Evolutionary conservation across 768 basidiomycete genomes (phyloP), one percentile per base, ranked within the genome.

Genomic region (Tylopilus balloui): DNA sequence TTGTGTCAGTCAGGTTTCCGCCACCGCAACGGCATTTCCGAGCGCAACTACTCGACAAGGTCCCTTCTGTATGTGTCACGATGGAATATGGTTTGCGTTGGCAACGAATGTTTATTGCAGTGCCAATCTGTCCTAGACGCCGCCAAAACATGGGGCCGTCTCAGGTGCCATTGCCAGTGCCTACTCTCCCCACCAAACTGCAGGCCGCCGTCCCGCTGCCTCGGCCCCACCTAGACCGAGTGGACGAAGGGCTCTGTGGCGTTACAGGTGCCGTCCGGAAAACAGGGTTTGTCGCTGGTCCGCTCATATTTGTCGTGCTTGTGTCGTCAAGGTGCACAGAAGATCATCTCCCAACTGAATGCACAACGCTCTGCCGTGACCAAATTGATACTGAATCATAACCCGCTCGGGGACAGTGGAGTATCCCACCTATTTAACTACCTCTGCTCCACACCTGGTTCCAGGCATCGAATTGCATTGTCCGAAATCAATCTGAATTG

Each of bases 381-480:
- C 25, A 78, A 74, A 54, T 69, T 86, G 27, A 67, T 76, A 17
- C 55, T 85, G 20, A 76, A 78, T 11, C 75, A 81, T 48, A 86
- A 83, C 55, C 55, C 70, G 6, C 73, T 86, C 3, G 76, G 76
- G 5, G 77, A 84, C 56, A 76, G 78, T 17, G 84, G 84, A 12
- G 72, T 77, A 52, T 67, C 70, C 23, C 64, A 69, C 7, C 63
- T 86, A 10, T 83, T 85, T 62, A 63, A 66, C 24, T 85, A 78
- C 57, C 72, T 86, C 7, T 61, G 66, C 20, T 83, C 83, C 8
- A 55, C 68, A 12, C 53, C 66, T 19, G 83, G 80, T 6, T 67
- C 71, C 40, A 69, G 65, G 50, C 71, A 82, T 59, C 66, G 62
- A 46, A 51, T 43, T 25, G 49, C 49, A 1, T 69, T 86, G 49